Percentiles rank a stretch among this genome's conserved stretches.
Conservation (phyloP, 176 grass and related monocot genomes). For the Poa pratensis region DNA sequence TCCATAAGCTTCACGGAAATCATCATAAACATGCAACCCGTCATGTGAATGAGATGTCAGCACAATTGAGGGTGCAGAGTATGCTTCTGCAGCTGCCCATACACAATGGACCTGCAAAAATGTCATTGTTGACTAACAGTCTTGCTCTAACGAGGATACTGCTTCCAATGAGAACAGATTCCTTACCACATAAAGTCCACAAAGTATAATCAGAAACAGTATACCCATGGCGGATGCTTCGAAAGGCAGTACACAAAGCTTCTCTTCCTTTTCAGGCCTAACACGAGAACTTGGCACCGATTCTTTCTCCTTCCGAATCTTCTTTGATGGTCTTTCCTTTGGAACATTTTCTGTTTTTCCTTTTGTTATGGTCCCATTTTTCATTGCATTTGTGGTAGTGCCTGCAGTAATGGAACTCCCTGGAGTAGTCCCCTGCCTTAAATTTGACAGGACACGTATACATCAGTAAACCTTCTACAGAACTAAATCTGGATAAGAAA, state of each 20-base stretch:
- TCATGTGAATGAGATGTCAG: slow-evolving; percentile 86
- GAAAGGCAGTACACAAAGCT: slow-evolving; percentile 71
- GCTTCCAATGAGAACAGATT: not conserved
- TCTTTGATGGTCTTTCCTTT: slow-evolving; percentile 89
- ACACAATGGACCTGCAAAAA: slow-evolving; percentile 95
- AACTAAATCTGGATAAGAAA: slow-evolving; percentile 33
- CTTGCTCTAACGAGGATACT: not conserved
- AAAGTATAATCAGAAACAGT: slow-evolving; percentile 81
- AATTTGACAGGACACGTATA: slow-evolving; percentile 23
- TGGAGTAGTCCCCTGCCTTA: slow-evolving; percentile 62
- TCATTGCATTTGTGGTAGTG: slow-evolving; percentile 42
- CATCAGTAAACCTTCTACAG: slow-evolving; percentile 5
- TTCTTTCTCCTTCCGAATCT: slow-evolving; percentile 83
- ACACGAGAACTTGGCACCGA: slow-evolving; percentile 52
- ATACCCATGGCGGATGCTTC: slow-evolving; percentile 82
- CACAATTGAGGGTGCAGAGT: slow-evolving; percentile 97
- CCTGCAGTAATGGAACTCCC: slow-evolving; percentile 46
- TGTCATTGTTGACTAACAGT: slow-evolving; percentile 8
- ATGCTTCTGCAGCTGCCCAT: slow-evolving; percentile 98
- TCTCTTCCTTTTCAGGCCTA: slow-evolving; percentile 66
- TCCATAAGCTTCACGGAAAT: slow-evolving; percentile 99
- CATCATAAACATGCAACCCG: slow-evolving; percentile 96
- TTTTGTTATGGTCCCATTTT: slow-evolving; percentile 48
- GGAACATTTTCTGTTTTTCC: slow-evolving; percentile 65
- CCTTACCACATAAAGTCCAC: slow-evolving; percentile 97